Evolutionary conservation across 208 protist species (phyloP), one percentile per base, ranked within the genome.

Genomic region (Trypanosoma lewisi): DNA sequence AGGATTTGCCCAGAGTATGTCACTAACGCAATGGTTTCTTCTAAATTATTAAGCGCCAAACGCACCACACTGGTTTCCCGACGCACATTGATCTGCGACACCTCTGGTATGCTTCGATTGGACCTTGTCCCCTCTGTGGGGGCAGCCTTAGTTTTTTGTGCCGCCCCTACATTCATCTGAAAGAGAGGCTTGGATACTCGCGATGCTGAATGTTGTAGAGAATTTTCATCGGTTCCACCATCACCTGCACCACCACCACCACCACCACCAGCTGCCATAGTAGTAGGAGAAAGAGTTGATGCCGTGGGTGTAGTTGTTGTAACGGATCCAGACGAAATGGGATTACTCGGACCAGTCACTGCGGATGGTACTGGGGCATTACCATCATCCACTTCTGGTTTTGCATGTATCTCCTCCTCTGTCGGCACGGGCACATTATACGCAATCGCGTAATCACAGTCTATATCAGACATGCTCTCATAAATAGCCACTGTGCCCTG

Each of bases 401-500:
- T 62, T 30, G n/a, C 5, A 39, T 28, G 11, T 45, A 27, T 0
- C 49, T 51, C 36, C 8, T 56, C 62, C 27, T 61, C 53, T 34
- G 36, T 23, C 28, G 53, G 70, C 14, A 76, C 56, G 16, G 47
- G 56, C 21, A 76, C 49, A 55, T 41, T 65, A 34, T 66, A 76
- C 2, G 70, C 14, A 42, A 70, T 57, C 3, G 56, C 12, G 49
- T 69, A 76, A 16, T 64, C 52, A 25, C 53, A 31, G 34, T 41
- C 34, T 33, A 16, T 23, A 16, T 25, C 31, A 12, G 6, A 16
- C 2, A 1, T 14, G 51, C 6, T 36, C 51, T 97, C 84, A 39
- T 84, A 97, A 31, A 97, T 77, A 36, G 74, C 48, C 2, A 96
- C 52, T 11, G 70, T 67, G 44, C 96, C 93, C 21, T 78, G 64